Evolutionary conservation across 495 filamentous ascomycete genomes (phyloP), one percentile per base, ranked within the genome.

Genomic region (Aspergillus campestris): DNA sequence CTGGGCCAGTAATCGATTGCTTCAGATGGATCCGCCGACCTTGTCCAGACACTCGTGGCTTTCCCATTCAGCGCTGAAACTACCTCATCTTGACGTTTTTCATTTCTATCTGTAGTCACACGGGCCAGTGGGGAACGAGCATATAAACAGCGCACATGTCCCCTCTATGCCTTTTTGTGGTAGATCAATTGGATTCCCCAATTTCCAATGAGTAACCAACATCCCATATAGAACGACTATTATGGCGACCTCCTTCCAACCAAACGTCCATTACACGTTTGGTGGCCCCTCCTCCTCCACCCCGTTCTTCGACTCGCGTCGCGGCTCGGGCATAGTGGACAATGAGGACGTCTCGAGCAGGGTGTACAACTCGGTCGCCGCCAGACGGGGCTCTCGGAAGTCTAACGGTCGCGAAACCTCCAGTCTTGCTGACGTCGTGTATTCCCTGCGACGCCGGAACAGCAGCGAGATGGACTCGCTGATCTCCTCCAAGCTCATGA

Each of bases 341-440:
- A 38, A 48, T 5, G 40, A 43, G 12, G 18, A 33, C 31, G 33
- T 34, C 35, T 11, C 27, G 24, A 37, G 13, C 32, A 36, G 32
- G 1, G 14, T 31, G 24, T n/a, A n/a, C 1, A 31, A 52, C 6
- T 30, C 39, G 12, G 40, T 39, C 0, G 32, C 36, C 8, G 46
- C 51, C 0, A 8, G 53, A 44, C 18, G 42, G 30, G 46, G 34
- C 8, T 53, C 52, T 0, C 48, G 53, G 30, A 57, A 53, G 30
- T 5, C 45, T 8, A 32, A 34, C 30, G 29, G 27, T 5, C 12
- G 42, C 9, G 50, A 42, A 39, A 40, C 34, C 5, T 49, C 50
- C 13, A 48, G 30, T 18, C 47, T 48, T n/a, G 42, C 45, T 12
- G 47, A 56, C 15, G 45, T 56, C 7, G 52, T 51, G 3, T 43